Percentiles rank a stretch among this genome's conserved stretches.
Evolutionary conservation across 371 early-diverging fungal species (phyloP).

Genomic region (Apophysomyces trapeziformis): DNA sequence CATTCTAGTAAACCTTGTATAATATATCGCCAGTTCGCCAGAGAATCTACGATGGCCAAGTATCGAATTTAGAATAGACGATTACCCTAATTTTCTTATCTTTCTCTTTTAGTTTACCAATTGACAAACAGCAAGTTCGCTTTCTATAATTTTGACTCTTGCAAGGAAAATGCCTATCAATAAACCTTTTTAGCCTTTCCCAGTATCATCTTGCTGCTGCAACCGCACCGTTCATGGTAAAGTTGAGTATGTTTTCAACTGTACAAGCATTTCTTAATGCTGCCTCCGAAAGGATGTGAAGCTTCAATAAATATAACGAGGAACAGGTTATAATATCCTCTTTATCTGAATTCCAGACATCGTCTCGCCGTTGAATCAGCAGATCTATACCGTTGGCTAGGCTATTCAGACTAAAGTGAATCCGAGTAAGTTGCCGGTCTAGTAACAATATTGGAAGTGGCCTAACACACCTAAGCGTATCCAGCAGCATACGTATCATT

Average conservation of each 20-base stretch:
- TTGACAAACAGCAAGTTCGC: not conserved
- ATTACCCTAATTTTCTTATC: too few species aligned
- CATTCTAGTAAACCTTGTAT: not conserved
- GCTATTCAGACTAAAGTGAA: not conserved
- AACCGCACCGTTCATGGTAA: not conserved
- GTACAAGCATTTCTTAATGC: not conserved
- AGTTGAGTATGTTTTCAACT: not conserved
- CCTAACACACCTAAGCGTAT: not conserved
- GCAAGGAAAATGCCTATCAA: not conserved
- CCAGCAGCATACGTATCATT: not conserved
- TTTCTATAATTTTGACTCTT: not conserved
- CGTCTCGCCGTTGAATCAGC: not conserved
- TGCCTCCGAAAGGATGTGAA: not conserved
- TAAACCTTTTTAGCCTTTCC: not conserved
- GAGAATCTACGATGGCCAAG: not conserved
- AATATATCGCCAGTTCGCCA: slow-evolving; percentile 2
- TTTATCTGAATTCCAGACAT: not conserved
- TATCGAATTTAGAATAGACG: not conserved
- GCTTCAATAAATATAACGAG: not conserved
- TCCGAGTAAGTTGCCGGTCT: not conserved
- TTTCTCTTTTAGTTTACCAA: not conserved
- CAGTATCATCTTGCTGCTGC: not conserved
- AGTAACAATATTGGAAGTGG: not conserved
- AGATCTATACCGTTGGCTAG: not conserved
- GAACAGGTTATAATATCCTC: not conserved